Base-by-base conservation (phyloP, 805 yeast genomes). In the Candida tammaniensis region DNA sequence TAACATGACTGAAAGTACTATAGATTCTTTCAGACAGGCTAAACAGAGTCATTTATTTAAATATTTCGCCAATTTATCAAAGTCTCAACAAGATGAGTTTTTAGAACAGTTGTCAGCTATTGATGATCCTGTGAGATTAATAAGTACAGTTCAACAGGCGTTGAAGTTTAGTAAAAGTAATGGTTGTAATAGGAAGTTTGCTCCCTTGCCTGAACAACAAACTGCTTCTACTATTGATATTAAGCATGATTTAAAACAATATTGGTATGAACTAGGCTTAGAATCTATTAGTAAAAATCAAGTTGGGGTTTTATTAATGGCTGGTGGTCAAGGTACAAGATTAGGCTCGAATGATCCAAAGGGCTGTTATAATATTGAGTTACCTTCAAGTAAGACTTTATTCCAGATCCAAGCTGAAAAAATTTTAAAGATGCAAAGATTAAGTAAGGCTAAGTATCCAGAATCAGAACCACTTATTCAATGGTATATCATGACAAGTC, bases 241-340 rank as follows among this genome's bases (percentile, higher is more conserved):
- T 23, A 60, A 58, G 12, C 35, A 36, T 1, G 55, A 48, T 10
- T 50, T 57, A 27, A 52, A 54, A 26, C 44, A 42, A 4, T 27
- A 48, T 10, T 82, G 82, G 77, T 46, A 49, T 15, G 36, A 57
- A 2, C 26, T 62, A 11, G 99, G 98, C 10, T 57, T 81, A 12
- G 64, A 76, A 17, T 84, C 91, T 19, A 81, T 93, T 35, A 58
- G 75, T 12, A 57, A 67, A 10, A 82, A 82, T 44, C 76, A 83
- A 51, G 98, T 91, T 16, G 98, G 87, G 21, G 91, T 93, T 4
- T 70, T 93, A 27, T 68, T 93, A 33, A 82, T 93, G 85, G 97
- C 99, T 9, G 99, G 99, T 37, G 99, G 99, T 31, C 98, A 93
- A 60, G 99, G 99, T 20, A 85, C 97, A 6, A 73, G 99, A 43